Evolutionary conservation across 192 early-diverging fungal genomes (phyloP).

Genomic region (Podila horticola): DNA sequence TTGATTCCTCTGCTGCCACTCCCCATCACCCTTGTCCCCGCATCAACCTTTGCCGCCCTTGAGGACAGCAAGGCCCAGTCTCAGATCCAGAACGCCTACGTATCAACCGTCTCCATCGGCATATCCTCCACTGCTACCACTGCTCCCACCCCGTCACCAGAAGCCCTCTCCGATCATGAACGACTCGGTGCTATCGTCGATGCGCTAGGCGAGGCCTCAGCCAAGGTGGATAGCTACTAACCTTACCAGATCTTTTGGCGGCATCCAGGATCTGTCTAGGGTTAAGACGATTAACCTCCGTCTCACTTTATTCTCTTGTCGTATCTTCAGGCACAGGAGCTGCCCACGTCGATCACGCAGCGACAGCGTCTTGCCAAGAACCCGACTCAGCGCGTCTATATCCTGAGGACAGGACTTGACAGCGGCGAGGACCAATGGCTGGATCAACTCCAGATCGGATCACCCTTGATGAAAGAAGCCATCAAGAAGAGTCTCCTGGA

Average conservation of each 20-base stretch:
- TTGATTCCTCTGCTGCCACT: constrained; percentile 37
- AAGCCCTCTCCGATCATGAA: constrained; percentile 29
- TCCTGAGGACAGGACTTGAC: constrained; percentile 42
- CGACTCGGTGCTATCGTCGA: constrained; percentile 48
- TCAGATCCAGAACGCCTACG: constrained; percentile 30
- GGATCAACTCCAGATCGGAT: constrained; percentile 33
- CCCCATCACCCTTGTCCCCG: constrained; percentile 48
- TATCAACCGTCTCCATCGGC: constrained; percentile 16
- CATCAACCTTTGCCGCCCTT: constrained; percentile 38
- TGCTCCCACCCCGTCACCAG: background rate
- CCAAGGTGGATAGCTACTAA: constrained; percentile 24
- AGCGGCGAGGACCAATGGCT: constrained; percentile 47
- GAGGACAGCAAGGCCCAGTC: constrained; percentile 20
- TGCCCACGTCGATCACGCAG: constrained; percentile 51
- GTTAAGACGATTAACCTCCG: background rate
- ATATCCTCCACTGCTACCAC: background rate
- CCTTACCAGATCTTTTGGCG: background rate
- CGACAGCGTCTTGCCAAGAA: constrained; percentile 41
- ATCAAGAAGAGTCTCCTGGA: constrained; percentile 21
- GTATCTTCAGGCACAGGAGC: constrained; percentile 36
- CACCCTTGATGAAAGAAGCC: constrained; percentile 23
- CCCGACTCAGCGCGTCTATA: constrained; percentile 47
- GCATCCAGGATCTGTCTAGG: no score
- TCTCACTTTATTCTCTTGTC: background rate
- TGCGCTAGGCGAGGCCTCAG: constrained; percentile 51